Conservation (phyloP, 441 rosid species). For the Euphorbia celastroides region DNA sequence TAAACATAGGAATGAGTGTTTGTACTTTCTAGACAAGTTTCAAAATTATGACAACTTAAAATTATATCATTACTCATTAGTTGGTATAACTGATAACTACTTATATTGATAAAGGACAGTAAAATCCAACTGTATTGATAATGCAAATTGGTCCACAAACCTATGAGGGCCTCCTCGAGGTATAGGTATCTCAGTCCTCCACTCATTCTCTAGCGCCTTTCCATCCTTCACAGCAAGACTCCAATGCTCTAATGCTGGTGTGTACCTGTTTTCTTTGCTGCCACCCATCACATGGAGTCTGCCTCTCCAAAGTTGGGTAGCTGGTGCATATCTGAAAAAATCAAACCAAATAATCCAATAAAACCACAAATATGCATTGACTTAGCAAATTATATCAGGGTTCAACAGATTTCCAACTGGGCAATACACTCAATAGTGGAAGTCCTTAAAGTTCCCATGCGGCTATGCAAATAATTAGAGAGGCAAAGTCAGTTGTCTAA, state of each 20-base stretch:
- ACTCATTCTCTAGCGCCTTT: constrained; percentile 63
- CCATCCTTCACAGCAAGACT: constrained; percentile 87
- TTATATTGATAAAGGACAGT: constrained; percentile 1
- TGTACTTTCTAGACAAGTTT: not conserved
- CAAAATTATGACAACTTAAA: not conserved
- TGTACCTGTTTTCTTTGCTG: constrained; percentile 83
- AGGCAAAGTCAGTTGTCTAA: not conserved
- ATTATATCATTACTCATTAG: not conserved
- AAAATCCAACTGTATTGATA: not conserved
- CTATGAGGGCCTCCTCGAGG: constrained; percentile 98
- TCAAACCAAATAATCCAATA: constrained; percentile 15
- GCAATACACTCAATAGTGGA: not conserved
- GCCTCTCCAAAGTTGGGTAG: constrained; percentile 94
- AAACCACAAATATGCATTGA: constrained; percentile 4
- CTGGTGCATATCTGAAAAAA: constrained; percentile 78
- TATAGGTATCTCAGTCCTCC: constrained; percentile 83
- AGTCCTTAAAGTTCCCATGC: not conserved
- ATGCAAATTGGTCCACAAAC: constrained; percentile 30
- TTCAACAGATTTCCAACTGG: not conserved
- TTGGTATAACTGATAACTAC: not conserved
- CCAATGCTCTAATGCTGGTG: constrained; percentile 89
- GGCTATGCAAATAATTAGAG: not conserved
- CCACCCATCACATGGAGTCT: constrained; percentile 99
- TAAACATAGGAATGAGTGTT: not conserved
- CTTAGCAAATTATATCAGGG: not conserved